Evolutionary conservation across 1,284 basidiomycete species (phyloP).

Genomic region (Pterulicium gracile): DNA sequence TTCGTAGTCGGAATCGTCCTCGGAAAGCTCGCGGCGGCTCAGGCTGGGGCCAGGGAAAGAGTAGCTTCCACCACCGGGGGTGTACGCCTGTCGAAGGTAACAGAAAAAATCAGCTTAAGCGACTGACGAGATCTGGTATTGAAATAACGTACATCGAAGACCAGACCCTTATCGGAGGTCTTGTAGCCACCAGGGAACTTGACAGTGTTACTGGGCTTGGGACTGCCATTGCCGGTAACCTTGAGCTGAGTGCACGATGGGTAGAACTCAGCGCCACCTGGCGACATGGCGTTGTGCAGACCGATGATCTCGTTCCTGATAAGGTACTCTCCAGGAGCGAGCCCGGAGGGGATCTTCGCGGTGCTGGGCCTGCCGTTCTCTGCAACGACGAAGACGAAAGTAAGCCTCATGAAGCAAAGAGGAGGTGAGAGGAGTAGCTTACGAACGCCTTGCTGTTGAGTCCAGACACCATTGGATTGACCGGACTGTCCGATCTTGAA

Average conservation of each 20-base stretch:
- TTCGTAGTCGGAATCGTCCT: background rate
- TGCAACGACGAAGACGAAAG: background rate
- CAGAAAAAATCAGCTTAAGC: conserved; percentile 2
- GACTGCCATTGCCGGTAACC: conserved; percentile 32
- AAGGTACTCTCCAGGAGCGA: conserved; percentile 40
- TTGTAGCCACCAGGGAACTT: conserved; percentile 40
- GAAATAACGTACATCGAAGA: conserved; percentile 21
- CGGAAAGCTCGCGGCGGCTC: too few relatives aligned
- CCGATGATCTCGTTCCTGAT: conserved; percentile 46
- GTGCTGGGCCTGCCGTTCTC: conserved; percentile 20
- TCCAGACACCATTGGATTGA: background rate
- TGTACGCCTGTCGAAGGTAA: conserved; percentile 15
- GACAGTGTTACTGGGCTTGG: conserved; percentile 27
- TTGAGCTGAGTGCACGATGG: conserved; percentile 41
- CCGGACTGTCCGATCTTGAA: conserved; percentile 29
- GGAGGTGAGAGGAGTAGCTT: too few relatives aligned
- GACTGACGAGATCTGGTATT: too few relatives aligned
- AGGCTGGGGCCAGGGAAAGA: conserved; percentile 2
- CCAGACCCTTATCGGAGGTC: conserved; percentile 37
- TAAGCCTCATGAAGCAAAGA: background rate
- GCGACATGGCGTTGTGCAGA: conserved; percentile 31
- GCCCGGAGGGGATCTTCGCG: conserved; percentile 31
- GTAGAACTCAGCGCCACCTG: conserved; percentile 47
- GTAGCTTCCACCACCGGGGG: conserved; percentile 13
- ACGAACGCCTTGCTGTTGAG: background rate